Percentiles rank a stretch among this genome's conserved stretches.
These are phyloP conservation scores for Botrytis cinerea DNA, from an alignment of 2,329 filamentous ascomycete species.

Conservation along the genomic window DNA sequence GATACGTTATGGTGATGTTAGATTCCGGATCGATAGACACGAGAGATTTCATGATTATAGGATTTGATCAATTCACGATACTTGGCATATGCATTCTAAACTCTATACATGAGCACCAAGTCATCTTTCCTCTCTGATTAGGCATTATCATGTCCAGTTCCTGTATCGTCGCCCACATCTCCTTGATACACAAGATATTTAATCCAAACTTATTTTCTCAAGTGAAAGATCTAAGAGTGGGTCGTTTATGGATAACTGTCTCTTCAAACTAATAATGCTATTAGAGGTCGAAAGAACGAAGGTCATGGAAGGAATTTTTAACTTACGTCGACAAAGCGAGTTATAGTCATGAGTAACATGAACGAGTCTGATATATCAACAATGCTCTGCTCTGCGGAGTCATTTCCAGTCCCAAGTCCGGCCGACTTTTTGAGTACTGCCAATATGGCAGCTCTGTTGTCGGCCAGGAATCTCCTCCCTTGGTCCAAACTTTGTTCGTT, in stretches of 20 bases:
- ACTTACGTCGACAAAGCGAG: slow-evolving; percentile 82
- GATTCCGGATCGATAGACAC: background rate
- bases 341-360: slow-evolving; percentile 78
- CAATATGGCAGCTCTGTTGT: slow-evolving; percentile 81
- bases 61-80: slow-evolving; percentile 9
- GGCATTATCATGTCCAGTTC: slow-evolving; percentile 10
- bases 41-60: background rate
- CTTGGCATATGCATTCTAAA: background rate
- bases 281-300: background rate
- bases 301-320: background rate
- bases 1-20: background rate
- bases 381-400: slow-evolving; percentile 59
- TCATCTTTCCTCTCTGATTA: slow-evolving; percentile 2
- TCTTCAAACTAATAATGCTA: slow-evolving; percentile 46
- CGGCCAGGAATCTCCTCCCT: slow-evolving; percentile 75
- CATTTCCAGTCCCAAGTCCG: slow-evolving; percentile 62
- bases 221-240: slow-evolving; percentile 34
- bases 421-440: slow-evolving; percentile 89
- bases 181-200: slow-evolving; percentile 20
- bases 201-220: slow-evolving; percentile 21
- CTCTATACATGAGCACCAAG: slow-evolving; percentile 14
- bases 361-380: slow-evolving; percentile 82
- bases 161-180: slow-evolving; percentile 2
- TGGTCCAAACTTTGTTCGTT: slow-evolving; percentile 73
- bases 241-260: slow-evolving; percentile 34